These are phyloP conservation scores for Rosellinia necatrix DNA, from an alignment of 2,329 filamentous ascomycete species.

Conservation along the genomic window DNA sequence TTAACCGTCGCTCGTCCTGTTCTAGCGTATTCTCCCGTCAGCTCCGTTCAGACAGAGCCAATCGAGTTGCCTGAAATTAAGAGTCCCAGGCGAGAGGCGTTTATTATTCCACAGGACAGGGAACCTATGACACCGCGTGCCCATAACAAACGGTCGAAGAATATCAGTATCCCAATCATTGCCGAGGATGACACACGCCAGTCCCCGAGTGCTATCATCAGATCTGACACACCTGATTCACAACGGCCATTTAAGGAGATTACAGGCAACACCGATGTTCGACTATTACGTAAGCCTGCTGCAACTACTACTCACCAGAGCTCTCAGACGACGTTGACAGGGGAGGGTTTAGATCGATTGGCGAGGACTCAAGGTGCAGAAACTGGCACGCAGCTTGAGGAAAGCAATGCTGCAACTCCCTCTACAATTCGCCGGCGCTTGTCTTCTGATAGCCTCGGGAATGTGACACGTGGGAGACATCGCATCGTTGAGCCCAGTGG, in stretches of 20 bases:
- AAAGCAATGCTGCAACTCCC: slow-evolving; percentile 40
- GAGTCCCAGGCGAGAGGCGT: slow-evolving; percentile 59
- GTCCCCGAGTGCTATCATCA: slow-evolving; percentile 48
- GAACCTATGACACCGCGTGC: slow-evolving; percentile 47
- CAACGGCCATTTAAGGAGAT: slow-evolving; percentile 65
- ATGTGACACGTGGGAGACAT: slow-evolving; percentile 46
- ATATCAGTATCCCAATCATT: slow-evolving; percentile 52
- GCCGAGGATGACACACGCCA: slow-evolving; percentile 69
- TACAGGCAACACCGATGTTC: slow-evolving; percentile 59
- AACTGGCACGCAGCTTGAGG: slow-evolving; percentile 35
- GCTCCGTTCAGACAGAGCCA: slow-evolving; percentile 53
- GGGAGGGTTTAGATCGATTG: slow-evolving; percentile 78
- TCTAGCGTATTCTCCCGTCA: slow-evolving; percentile 51
- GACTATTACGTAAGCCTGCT: slow-evolving; percentile 45
- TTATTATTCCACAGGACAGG: slow-evolving; percentile 58
- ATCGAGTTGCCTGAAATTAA: slow-evolving; percentile 45
- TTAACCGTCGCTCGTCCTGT: slow-evolving; percentile 35
- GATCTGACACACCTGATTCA: slow-evolving; percentile 57
- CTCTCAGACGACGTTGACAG: slow-evolving; percentile 84
- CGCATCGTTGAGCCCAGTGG: slow-evolving; percentile 43
- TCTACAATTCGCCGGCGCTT: slow-evolving; percentile 50
- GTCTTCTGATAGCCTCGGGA: slow-evolving; percentile 54
- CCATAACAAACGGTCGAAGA: slow-evolving; percentile 41
- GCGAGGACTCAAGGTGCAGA: slow-evolving; percentile 57
- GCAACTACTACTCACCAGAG: slow-evolving; percentile 67